Evolutionary conservation across 768 basidiomycete species (phyloP).

Genomic region (Hypholoma fasciculare): DNA sequence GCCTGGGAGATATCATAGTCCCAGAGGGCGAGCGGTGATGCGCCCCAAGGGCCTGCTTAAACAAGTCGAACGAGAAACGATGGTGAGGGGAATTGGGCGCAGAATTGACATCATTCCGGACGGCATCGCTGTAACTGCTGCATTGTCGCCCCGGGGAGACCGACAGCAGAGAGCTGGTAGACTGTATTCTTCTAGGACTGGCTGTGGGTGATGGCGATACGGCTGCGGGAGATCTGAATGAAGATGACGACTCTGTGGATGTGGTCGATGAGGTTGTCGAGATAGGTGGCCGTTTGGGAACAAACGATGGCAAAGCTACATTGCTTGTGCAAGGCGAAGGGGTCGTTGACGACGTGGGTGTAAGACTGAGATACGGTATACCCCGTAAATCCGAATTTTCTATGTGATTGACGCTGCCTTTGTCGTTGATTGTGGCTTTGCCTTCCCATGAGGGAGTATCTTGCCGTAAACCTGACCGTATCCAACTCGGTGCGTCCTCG

Average conservation of each 20-base stretch:
- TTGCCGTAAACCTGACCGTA: constrained; percentile 29
- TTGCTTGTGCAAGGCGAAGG: constrained; percentile 6
- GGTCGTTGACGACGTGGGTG: constrained; percentile 6
- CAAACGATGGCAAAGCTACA: constrained; percentile 3
- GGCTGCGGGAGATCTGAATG: not conserved
- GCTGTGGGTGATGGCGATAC: not conserved
- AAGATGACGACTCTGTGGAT: constrained; percentile 8
- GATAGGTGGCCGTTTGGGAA: constrained; percentile 8
- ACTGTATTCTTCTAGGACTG: constrained; percentile 21
- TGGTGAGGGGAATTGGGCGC: not conserved
- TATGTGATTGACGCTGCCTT: constrained; percentile 15
- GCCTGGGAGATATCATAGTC: not conserved
- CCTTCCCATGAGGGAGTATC: constrained; percentile 9
- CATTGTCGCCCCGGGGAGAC: constrained; percentile 2
- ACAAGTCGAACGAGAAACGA: not conserved
- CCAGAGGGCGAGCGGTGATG: not conserved
- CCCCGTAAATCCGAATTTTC: constrained; percentile 18
- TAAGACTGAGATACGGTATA: constrained; percentile 18
- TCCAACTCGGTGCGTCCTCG: constrained; percentile 54
- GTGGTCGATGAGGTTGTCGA: constrained; percentile 10
- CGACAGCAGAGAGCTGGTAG: constrained; percentile 18
- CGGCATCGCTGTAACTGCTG: not conserved
- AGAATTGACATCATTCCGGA: not conserved
- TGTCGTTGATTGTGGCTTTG: constrained; percentile 12
- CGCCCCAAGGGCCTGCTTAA: not conserved